Evolutionary conservation across 2,329 filamentous ascomycete genomes (phyloP).

Genomic region (Fusarium acutatum): DNA sequence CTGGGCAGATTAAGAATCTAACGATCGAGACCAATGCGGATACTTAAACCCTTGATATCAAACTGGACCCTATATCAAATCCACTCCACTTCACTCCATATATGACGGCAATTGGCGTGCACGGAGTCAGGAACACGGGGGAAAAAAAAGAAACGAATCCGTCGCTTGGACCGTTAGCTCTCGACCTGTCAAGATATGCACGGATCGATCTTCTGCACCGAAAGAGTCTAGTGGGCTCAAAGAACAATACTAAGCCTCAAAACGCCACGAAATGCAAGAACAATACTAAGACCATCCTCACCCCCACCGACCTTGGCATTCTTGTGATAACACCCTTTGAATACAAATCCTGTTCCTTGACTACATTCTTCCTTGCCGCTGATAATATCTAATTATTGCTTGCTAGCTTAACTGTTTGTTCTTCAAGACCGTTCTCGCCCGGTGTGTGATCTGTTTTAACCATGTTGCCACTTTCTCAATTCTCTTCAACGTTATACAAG

Average conservation of each 20-base stretch:
- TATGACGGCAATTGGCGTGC: constrained; percentile 17
- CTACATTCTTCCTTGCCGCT: constrained; percentile 25
- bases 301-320: constrained; percentile 21
- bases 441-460: constrained; percentile 27
- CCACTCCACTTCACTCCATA: background rate
- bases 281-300: constrained; percentile 44
- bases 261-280: constrained; percentile 44
- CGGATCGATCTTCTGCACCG: constrained; percentile 12
- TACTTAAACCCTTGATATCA: background rate
- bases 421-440: constrained; percentile 11
- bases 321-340: constrained; percentile 30
- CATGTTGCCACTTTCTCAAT: constrained; percentile 24
- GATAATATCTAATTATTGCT: constrained; percentile 31
- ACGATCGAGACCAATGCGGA: constrained; percentile 17
- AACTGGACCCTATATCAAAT: background rate
- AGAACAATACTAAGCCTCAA: constrained; percentile 47
- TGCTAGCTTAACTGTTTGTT: constrained; percentile 19
- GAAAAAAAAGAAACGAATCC: constrained; percentile 14
- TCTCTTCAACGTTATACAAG: constrained; percentile 15
- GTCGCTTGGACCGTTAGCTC: constrained; percentile 17
- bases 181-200: constrained; percentile 33
- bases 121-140: constrained; percentile 22
- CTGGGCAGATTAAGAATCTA: background rate
- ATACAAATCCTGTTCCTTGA: constrained; percentile 5
- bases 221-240: constrained; percentile 11